phyloP scores from a whole-genome alignment of 2,329 filamentous ascomycete species.

The Rhytidhysteron rufulum region DNA sequence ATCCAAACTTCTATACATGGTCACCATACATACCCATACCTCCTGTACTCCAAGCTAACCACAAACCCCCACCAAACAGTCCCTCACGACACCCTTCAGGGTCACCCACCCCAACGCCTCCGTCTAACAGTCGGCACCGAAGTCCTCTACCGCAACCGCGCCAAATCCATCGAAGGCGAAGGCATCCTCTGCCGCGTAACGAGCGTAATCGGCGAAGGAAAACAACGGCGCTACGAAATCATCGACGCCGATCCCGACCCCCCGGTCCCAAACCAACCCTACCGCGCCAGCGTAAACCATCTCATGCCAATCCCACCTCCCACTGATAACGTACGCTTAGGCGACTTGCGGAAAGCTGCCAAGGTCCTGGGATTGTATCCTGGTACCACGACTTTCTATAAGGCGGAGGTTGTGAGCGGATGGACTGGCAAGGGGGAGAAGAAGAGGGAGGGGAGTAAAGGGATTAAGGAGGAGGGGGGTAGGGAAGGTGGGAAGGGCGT shows the following conservation, averaged over 20 bases:
- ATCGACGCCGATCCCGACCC: conserved; percentile 47
- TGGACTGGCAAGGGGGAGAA: conserved; percentile 34
- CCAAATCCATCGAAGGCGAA: conserved; percentile 44
- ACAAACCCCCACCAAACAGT: neutral
- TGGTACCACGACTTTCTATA: conserved; percentile 52
- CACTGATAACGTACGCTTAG: conserved; percentile 36
- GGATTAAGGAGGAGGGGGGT: conserved; percentile 13
- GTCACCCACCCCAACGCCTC: conserved; percentile 22
- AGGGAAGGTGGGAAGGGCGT: conserved; percentile 29
- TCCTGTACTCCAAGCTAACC: neutral
- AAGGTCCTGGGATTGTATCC: conserved; percentile 50
- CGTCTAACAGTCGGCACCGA: conserved; percentile 40
- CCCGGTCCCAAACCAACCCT: conserved; percentile 34
- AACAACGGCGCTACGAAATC: conserved; percentile 52
- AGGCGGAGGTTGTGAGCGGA: conserved; percentile 44
- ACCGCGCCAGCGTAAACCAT: conserved; percentile 45
- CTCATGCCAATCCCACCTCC: conserved; percentile 44
- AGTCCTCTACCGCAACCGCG: conserved; percentile 48
- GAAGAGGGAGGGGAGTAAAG: conserved; percentile 12
- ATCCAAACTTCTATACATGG: too few relatives aligned
- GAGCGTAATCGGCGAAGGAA: conserved; percentile 50
- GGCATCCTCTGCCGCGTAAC: conserved; percentile 51
- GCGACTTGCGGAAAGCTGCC: conserved; percentile 38
- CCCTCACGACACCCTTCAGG: conserved; percentile 3
- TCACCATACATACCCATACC: conserved; percentile 7